These are phyloP conservation scores for Daldinia loculata DNA, from an alignment of 495 filamentous ascomycete species.

Conservation along the genomic window DNA sequence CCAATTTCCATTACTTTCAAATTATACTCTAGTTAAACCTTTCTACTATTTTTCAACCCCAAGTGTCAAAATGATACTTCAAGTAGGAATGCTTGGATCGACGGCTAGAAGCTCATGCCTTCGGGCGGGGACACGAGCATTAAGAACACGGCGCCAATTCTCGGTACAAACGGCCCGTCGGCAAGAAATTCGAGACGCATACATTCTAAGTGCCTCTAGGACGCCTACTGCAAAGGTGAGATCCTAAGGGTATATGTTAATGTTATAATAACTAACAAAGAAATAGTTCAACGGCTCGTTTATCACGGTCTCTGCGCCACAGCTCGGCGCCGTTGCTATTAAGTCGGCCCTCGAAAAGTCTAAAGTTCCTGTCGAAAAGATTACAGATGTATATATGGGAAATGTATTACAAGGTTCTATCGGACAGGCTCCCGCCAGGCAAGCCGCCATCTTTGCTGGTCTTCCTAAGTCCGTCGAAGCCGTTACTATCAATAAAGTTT, in stretches of 20 bases:
- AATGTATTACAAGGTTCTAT: conserved; percentile 88
- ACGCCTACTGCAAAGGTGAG: conserved; percentile 87
- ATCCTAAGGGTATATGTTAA: neutral
- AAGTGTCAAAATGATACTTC: conserved; percentile 23
- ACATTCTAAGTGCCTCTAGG: conserved; percentile 86
- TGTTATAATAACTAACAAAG: conserved; percentile 22
- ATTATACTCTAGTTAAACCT: neutral
- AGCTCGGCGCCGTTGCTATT: conserved; percentile 88
- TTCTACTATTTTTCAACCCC: neutral
- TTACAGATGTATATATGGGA: conserved; percentile 95
- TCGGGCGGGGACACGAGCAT: conserved; percentile 22
- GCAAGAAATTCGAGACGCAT: conserved; percentile 84
- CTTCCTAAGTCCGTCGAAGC: conserved; percentile 81
- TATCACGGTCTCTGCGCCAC: conserved; percentile 79
- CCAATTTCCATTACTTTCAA: neutral
- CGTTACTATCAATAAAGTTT: conserved; percentile 96
- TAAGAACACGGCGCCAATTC: conserved; percentile 67
- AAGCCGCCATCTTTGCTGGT: conserved; percentile 89
- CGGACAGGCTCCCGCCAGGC: conserved; percentile 91
- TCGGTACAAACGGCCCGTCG: conserved; percentile 65
- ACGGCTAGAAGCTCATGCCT: conserved; percentile 20
- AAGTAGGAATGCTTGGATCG: conserved; percentile 13
- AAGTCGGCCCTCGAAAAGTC: conserved; percentile 87
- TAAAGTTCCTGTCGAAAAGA: conserved; percentile 74
- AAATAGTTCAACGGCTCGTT: conserved; percentile 91